Base-by-base conservation (phyloP, 2,329 filamentous ascomycete genomes). In the Fusarium clavum region DNA sequence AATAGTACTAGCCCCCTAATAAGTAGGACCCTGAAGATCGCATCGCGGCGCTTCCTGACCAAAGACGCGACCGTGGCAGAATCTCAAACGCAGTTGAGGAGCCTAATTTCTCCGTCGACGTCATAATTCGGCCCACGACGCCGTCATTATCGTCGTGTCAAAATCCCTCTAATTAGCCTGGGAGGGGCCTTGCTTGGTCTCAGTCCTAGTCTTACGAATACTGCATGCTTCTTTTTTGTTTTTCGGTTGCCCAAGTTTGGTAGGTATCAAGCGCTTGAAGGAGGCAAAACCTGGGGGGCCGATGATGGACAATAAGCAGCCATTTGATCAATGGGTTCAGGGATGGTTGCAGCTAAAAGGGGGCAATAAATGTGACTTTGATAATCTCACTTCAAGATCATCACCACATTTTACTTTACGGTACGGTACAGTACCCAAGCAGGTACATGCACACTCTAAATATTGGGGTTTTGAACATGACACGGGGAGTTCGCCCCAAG, bases 1-100 rank as follows among this genome's bases (percentile, higher is more conserved):
- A 49, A 66, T 49, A 34, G 63, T 66, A 59, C 62, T 61, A 64
- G 61, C 51, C 40, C 69, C 55, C 52, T 51, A 48, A 71, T 60
- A 58, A 73, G 72, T 32, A 74, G 72, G 72, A 74, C 72, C 72
- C 72, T 74, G 72, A 74, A 73, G 71, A 73, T 73, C 57, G 43
- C 65, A 67, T 71, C 68, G 43, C 64, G 61, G 70, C 55, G 61
- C 63, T 66, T 66, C 44, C 40, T 45, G 54, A 49, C 57, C 32
- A 58, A 45, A 64, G 58, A 40, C 45, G 66, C 41, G 52, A 30
- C 57, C 58, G 53, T 61, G 70, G 60, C 57, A 40, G 32, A 55
- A 54, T 59, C 66, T 70, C 67, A 70, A 70, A 70, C 67, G 51
- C 61, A 45, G 45, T 56, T 45, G 32, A 38, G 32, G 47, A 70